Base-by-base conservation (phyloP, 192 early-diverging fungal genomes). In the Kickxella alabastrina region DNA sequence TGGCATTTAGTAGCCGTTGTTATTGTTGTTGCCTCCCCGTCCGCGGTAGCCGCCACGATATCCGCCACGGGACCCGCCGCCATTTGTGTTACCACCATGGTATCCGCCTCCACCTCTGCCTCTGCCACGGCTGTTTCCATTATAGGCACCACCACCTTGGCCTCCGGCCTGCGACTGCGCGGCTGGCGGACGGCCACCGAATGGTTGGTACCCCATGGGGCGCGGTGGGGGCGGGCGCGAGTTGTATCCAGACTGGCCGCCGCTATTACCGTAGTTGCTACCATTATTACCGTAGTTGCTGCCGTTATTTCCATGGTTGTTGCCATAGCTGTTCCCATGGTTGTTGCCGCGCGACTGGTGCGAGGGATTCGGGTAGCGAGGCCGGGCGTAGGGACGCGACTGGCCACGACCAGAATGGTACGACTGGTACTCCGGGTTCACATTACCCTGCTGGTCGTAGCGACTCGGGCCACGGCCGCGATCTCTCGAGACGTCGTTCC, bases 401-500 rank as follows among this genome's bases (percentile, higher is more conserved):
- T 45, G 32, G 29, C 42, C 18, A 39, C 35, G 43, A 15, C 49
- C 40, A 13, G 32, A 2, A 43, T 75, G 47, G 34, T 63, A 43
- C 18, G 25, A 29, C 0, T 54, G 32, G 52, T 76, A 65, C 35
- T 58, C 31, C 19, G 57, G 57, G 19, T 68, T 76, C 9, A 14
- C 40, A 15, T 76, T 76, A 2, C 73, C 73, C 1, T 36, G 66
- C 50, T 76, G 52, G 38, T 76, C 73, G 35, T 69, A 76, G 18
- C 73, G 48, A 12, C 66, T 60, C 9, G 73, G 73, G 6, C 73
- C 73, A 22, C 52, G 52, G 7, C 73, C 73, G 12, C 73, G 57
- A 27, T 76, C 73, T 19, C 39, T 54, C 15, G 57, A 76, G 34
- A 69, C 66, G 19, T 76, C 73, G 45, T 75, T 68, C 15, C 73